Evolutionary conservation across 192 early-diverging fungal genomes (phyloP).

Genomic region (Gaertneriomyces sp.): DNA sequence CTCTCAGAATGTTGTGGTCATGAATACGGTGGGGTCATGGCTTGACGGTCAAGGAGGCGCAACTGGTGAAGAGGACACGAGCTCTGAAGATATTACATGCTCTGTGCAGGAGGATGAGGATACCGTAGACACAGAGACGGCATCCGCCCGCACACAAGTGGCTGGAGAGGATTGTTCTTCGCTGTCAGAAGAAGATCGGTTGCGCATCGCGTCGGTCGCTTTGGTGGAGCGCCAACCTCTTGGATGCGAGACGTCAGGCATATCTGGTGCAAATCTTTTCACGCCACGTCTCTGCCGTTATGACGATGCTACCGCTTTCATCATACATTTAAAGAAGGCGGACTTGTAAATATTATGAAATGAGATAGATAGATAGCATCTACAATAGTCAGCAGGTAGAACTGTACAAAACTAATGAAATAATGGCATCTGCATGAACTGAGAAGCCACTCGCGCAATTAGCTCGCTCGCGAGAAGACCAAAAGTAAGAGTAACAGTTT

Average conservation of each 20-base stretch:
- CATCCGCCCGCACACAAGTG: background rate
- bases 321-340: slow-evolving; percentile 25
- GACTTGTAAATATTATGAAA: too few relatives aligned
- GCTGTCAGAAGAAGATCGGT: background rate
- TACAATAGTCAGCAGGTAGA: too few relatives aligned
- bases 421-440: too few relatives aligned
- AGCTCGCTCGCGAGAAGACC: too few relatives aligned
- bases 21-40: slow-evolving; percentile 5
- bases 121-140: background rate
- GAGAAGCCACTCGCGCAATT: too few relatives aligned
- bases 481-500: too few relatives aligned
- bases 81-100: background rate
- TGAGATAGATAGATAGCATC: too few relatives aligned
- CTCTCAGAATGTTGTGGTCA: slow-evolving; percentile 5
- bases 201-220: slow-evolving; percentile 9
- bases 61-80: background rate
- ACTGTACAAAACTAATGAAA: too few relatives aligned
- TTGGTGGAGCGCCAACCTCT: slow-evolving; percentile 24
- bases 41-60: background rate
- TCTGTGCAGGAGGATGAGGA: background rate
- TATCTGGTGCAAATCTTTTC: slow-evolving; percentile 26
- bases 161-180: background rate
- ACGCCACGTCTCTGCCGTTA: slow-evolving; percentile 35
- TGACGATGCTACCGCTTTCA: slow-evolving; percentile 47
- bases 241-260: background rate